Conservation (phyloP, 1,284 basidiomycete genomes). For the Ceratobasidium sp. region DNA sequence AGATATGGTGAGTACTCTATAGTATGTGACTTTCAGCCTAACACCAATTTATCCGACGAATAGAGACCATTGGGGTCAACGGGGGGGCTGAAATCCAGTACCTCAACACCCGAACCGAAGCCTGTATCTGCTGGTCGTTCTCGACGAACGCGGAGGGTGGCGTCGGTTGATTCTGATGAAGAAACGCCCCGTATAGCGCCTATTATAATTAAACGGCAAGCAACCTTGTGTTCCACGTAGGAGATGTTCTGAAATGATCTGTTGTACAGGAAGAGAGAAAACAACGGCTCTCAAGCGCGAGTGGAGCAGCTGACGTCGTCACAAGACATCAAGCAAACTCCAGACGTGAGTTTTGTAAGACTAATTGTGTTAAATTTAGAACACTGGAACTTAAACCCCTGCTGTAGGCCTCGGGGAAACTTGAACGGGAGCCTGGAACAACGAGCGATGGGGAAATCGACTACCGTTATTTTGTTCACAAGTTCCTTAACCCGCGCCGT, state of each 20-base stretch:
- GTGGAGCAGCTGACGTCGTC: no score
- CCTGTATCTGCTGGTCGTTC: no score
- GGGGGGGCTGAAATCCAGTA: no score
- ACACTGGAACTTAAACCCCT: neutral
- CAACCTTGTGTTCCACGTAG: no score
- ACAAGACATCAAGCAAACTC: neutral
- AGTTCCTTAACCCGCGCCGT: slow-evolving; percentile 1
- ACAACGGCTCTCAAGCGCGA: neutral
- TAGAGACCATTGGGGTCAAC: no score
- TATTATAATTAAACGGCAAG: slow-evolving; percentile 6
- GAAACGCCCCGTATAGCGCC: neutral
- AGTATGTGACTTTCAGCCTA: no score
- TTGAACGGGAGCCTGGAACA: neutral
- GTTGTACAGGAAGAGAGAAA: neutral
- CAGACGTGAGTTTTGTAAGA: neutral
- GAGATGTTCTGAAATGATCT: neutral
- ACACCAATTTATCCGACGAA: no score
- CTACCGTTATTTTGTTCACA: slow-evolving; percentile 24
- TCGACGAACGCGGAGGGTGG: no score
- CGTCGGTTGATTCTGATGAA: no score
- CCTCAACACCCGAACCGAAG: no score
- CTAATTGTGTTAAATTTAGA: no score
- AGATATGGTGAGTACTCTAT: no score
- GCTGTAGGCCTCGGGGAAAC: neutral
- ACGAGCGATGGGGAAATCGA: slow-evolving; percentile 32